A percentile compares a stretch with the other conserved stretches of the same genome.
Conservation (phyloP, 202 grass and related monocot species). For the Alloteropsis angusta region DNA sequence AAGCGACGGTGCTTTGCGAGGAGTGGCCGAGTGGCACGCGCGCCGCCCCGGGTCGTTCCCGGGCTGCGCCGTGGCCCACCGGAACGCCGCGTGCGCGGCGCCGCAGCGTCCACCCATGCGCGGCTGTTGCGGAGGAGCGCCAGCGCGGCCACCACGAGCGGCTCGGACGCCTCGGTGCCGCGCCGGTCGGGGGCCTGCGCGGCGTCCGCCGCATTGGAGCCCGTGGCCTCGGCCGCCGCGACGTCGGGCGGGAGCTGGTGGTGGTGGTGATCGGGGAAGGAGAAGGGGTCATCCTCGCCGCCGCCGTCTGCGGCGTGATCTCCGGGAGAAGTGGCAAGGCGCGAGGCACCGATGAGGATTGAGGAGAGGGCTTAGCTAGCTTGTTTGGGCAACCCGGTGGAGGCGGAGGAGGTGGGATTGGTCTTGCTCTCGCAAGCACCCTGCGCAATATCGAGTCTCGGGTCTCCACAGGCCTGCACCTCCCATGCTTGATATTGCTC, state of each 20-base stretch:
- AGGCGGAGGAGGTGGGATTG: not conserved
- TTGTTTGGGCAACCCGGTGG: not conserved
- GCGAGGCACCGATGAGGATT: not conserved
- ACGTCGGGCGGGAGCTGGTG: constrained; percentile 30
- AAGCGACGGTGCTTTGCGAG: too few species aligned
- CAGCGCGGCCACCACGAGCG: constrained; percentile 48
- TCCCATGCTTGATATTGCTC: not conserved
- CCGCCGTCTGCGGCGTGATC: not conserved
- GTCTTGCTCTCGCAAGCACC: not conserved
- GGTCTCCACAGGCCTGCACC: too few species aligned
- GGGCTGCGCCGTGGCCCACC: constrained; percentile 48
- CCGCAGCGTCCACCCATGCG: constrained; percentile 3
- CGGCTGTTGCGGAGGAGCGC: constrained; percentile 49
- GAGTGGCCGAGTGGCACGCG: constrained; percentile 36
- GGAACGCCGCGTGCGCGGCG: constrained; percentile 56
- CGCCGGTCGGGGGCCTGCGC: too few species aligned
- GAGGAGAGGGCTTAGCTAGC: not conserved
- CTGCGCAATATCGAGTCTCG: constrained; percentile 18
- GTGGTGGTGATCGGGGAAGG: constrained; percentile 26
- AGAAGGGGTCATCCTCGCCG: constrained; percentile 31
- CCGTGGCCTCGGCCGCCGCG: constrained; percentile 20
- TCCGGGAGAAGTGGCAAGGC: constrained; percentile 19
- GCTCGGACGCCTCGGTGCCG: constrained; percentile 27
- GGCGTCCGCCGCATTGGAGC: not conserved
- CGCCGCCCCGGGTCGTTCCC: constrained; percentile 39